phyloP scores from a whole-genome alignment of 306 rosid species.

The Quercus glauca region DNA sequence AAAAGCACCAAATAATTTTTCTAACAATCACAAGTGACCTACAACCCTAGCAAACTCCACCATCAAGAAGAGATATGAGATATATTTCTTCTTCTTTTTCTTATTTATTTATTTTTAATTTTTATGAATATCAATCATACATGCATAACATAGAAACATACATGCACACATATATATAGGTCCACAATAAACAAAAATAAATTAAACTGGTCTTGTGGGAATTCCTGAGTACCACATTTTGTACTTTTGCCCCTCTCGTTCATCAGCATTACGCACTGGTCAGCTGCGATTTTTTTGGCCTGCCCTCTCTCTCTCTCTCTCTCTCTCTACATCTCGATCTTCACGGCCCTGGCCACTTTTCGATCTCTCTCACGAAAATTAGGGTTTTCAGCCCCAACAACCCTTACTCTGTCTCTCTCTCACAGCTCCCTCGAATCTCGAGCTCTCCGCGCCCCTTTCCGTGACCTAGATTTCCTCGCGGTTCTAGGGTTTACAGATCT shows the following conservation, averaged over 20 bases:
- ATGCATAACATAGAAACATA: not conserved
- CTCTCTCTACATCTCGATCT: constrained; percentile 39
- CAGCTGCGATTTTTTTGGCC: constrained; percentile 11
- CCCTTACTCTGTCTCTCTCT: constrained; percentile 2
- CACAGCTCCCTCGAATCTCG: constrained; percentile 16
- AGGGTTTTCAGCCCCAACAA: constrained; percentile 67
- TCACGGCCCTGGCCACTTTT: constrained; percentile 54
- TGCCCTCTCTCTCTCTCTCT: constrained; percentile 1
- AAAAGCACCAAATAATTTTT: too few relatives aligned
- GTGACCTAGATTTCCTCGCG: constrained; percentile 33
- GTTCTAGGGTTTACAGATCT: constrained; percentile 62
- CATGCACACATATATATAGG: too few relatives aligned
- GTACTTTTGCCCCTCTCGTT: constrained; percentile 34
- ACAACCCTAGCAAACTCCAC: not conserved
- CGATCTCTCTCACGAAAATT: constrained; percentile 57
- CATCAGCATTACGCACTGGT: constrained; percentile 23
- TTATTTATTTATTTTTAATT: not conserved
- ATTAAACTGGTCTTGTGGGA: constrained; percentile 35
- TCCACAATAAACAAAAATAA: not conserved
- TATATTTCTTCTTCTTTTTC: not conserved
- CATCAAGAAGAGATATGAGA: not conserved
- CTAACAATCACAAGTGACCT: not conserved
- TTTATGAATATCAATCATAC: not conserved
- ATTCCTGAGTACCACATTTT: constrained; percentile 28
- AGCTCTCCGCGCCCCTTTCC: constrained; percentile 20